Percentiles rank a stretch among this genome's conserved stretches.
Evolutionary conservation across 1,284 basidiomycete genomes (phyloP).

Genomic region (Phlebopus sp.): DNA sequence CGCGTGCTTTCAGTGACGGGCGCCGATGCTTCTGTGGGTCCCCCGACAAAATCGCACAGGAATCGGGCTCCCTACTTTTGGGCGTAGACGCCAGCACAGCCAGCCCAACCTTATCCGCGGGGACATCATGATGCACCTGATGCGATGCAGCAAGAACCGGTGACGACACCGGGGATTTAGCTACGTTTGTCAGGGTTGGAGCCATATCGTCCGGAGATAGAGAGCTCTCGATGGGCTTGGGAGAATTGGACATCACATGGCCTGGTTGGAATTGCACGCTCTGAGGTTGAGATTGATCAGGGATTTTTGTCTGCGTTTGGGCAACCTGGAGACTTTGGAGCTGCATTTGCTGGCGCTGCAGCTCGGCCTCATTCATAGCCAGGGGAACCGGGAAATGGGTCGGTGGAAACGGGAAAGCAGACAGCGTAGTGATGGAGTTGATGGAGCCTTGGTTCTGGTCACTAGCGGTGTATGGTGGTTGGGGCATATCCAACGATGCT

Average conservation of each 20-base stretch:
- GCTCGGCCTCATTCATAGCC: conserved; percentile 28
- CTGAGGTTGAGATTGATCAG: conserved; percentile 19
- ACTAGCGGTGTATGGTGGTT: conserved; percentile 37
- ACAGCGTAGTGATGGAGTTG: conserved; percentile 62
- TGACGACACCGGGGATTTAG: conserved; percentile 4
- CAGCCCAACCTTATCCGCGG: not conserved
- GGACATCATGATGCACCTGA: conserved; percentile 5
- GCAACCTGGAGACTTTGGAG: conserved; percentile 18
- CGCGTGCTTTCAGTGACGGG: conserved; percentile 20
- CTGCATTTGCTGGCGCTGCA: conserved; percentile 30
- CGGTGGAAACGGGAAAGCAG: conserved; percentile 68
- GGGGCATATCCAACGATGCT: conserved; percentile 32
- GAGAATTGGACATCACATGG: conserved; percentile 19
- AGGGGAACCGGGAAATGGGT: conserved; percentile 66
- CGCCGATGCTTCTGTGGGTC: conserved; percentile 15
- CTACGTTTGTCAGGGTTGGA: conserved; percentile 1
- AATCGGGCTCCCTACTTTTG: not conserved
- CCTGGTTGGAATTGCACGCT: conserved; percentile 26
- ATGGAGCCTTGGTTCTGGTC: conserved; percentile 35
- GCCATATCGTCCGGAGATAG: conserved; percentile 6
- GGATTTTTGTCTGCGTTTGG: conserved; percentile 20
- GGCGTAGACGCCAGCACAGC: not conserved
- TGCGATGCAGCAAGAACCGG: conserved; percentile 5
- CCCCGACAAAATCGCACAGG: not conserved
- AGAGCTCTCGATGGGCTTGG: conserved; percentile 10